These are phyloP conservation scores for Eimeria acervulina DNA, from an alignment of 169 alveolate genomes.

Conservation along the genomic window DNA sequence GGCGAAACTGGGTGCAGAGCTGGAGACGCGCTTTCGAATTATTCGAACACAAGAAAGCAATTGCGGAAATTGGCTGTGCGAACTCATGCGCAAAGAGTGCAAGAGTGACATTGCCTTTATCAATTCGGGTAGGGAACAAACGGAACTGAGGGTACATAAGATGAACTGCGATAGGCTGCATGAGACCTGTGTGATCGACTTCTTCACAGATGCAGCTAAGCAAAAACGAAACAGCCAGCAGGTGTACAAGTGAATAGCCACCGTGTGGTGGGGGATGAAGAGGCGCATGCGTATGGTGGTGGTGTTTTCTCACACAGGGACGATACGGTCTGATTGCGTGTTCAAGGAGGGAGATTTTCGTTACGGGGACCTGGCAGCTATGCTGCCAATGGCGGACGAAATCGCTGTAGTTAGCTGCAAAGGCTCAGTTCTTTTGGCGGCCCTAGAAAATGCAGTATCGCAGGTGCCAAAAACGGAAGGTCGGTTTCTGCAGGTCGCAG, in stretches of 20 bases:
- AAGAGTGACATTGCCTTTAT: conserved; percentile 91
- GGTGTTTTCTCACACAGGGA: conserved; percentile 83
- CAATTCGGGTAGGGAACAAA: conserved; percentile 88
- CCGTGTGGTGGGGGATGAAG: not conserved
- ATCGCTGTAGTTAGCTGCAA: conserved; percentile 88
- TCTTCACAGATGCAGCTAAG: not conserved
- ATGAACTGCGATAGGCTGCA: not conserved
- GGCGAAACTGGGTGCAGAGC: conserved; percentile 89
- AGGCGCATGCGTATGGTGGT: not conserved
- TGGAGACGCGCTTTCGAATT: conserved; percentile 91
- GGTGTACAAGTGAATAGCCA: not conserved
- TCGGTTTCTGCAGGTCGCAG: conserved; percentile 92
- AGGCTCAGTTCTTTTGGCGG: conserved; percentile 87
- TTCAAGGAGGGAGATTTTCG: conserved; percentile 90
- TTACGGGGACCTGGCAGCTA: conserved; percentile 87
- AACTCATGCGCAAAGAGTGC: conserved; percentile 89
- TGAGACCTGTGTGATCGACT: not conserved
- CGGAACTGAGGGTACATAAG: not conserved
- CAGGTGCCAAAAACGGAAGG: conserved; percentile 94
- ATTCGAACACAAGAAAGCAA: conserved; percentile 92
- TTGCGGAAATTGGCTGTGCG: conserved; percentile 92
- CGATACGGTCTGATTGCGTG: conserved; percentile 92
- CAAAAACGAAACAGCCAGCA: not conserved
- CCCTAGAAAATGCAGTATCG: conserved; percentile 90
- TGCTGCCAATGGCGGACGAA: conserved; percentile 92